Evolutionary conservation across 1,139 yeast genomes (phyloP).

Genomic region (Diutina neorugosa): DNA sequence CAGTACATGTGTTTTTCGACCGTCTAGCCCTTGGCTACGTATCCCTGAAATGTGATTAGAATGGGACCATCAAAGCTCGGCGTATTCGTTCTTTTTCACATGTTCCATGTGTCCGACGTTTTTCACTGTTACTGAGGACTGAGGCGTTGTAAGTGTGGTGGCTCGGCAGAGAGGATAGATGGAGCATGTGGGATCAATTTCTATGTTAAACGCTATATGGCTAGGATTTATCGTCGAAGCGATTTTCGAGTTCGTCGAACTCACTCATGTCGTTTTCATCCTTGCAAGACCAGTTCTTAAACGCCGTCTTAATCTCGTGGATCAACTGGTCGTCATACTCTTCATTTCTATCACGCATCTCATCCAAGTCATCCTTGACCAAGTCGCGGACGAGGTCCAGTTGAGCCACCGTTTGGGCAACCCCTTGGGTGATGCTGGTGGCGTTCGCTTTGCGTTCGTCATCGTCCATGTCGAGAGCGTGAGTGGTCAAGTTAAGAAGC

Average conservation of each 20-base stretch:
- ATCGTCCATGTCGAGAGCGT: slow-evolving; percentile 52
- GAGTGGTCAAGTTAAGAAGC: slow-evolving; percentile 51
- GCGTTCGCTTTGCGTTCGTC: slow-evolving; percentile 30
- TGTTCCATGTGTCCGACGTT: no score
- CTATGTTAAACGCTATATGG: no score
- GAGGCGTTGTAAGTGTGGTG: no score
- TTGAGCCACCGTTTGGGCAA: neutral
- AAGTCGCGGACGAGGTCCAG: neutral
- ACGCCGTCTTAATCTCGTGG: neutral
- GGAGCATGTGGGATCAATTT: no score
- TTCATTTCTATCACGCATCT: neutral
- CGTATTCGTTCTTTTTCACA: no score
- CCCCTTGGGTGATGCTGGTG: neutral
- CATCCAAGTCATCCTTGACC: neutral
- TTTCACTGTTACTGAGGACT: no score
- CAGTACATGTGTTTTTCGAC: no score
- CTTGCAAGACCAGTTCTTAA: neutral
- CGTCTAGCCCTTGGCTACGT: no score
- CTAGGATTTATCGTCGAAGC: no score
- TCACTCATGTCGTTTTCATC: neutral
- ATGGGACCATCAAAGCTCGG: no score
- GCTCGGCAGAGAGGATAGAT: no score
- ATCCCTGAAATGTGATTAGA: no score
- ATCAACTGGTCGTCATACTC: slow-evolving; percentile 1
- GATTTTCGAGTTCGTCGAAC: neutral